A percentile compares a stretch with the other conserved stretches of the same genome.
These are phyloP conservation scores for Candida sp. DNA, from an alignment of 1,139 yeast genomes.

Conservation along the genomic window DNA sequence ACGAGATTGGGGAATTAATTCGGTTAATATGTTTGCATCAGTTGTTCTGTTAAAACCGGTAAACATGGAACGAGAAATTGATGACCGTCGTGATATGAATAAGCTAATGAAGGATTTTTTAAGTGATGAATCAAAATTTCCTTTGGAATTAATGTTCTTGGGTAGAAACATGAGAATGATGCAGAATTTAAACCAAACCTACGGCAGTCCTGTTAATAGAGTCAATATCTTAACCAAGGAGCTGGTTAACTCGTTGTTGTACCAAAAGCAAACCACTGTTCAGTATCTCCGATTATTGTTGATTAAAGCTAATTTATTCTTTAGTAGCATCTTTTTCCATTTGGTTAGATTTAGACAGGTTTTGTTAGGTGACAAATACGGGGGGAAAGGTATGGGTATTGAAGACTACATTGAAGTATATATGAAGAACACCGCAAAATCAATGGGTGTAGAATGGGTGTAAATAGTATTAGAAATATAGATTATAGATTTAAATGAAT, in stretches of 20 bases:
- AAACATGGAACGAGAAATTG: constrained; percentile 16
- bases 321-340: constrained; percentile 43
- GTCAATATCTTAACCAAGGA: constrained; percentile 58
- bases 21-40: constrained; percentile 61
- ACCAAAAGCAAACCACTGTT: constrained; percentile 15
- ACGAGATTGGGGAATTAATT: constrained; percentile 67
- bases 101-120: constrained; percentile 40
- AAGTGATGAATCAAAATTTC: constrained; percentile 62
- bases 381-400: constrained; percentile 34
- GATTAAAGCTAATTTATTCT: constrained; percentile 33
- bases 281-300: constrained; percentile 22
- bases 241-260: constrained; percentile 34
- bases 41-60: constrained; percentile 52
- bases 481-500: too few relatives aligned
- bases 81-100: constrained; percentile 14
- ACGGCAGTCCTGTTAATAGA: constrained; percentile 74
- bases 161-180: constrained; percentile 73
- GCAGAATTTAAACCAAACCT: constrained; percentile 62
- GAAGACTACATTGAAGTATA: constrained; percentile 48
- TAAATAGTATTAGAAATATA: constrained; percentile 2
- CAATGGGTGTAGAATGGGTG: constrained; percentile 36
- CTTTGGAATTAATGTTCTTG: constrained; percentile 61
- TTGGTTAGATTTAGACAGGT: constrained; percentile 38
- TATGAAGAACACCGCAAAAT: constrained; percentile 38
- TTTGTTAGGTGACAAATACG: constrained; percentile 26